These are phyloP conservation scores for Coleophoma eucalyptorum DNA, from an alignment of 2,329 filamentous ascomycete genomes.

Conservation along the genomic window DNA sequence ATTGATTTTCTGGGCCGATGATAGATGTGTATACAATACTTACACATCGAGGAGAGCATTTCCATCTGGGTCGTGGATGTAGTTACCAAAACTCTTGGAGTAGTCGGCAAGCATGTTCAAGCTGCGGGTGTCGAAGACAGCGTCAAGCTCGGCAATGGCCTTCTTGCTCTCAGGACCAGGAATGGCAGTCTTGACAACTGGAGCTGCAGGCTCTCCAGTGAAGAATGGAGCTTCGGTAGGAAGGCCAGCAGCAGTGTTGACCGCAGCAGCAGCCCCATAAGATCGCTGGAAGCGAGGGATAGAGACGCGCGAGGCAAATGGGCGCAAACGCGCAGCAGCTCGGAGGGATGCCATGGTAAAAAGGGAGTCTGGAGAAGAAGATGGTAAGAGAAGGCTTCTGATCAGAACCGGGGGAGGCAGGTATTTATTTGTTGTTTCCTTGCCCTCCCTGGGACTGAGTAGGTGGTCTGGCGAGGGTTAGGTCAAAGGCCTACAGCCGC, in stretches of 20 bases:
- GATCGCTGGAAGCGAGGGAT: slow-evolving; percentile 9
- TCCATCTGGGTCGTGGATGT: slow-evolving; percentile 46
- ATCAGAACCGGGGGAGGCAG: background rate
- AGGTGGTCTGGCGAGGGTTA: background rate
- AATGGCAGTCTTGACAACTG: slow-evolving; percentile 30
- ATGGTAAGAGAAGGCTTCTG: background rate
- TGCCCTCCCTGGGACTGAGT: background rate
- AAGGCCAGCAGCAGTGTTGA: slow-evolving; percentile 9
- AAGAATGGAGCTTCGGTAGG: slow-evolving; percentile 22
- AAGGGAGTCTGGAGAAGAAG: background rate
- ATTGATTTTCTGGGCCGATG: background rate
- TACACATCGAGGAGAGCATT: slow-evolving; percentile 47
- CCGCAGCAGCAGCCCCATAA: slow-evolving; percentile 17
- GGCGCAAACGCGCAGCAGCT: slow-evolving; percentile 24
- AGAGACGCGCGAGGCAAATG: slow-evolving; percentile 13
- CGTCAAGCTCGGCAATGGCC: slow-evolving; percentile 37
- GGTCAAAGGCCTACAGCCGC: too few relatives aligned
- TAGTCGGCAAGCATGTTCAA: slow-evolving; percentile 51
- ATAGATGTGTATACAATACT: slow-evolving; percentile 13
- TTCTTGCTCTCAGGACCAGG: slow-evolving; percentile 32
- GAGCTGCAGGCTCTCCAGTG: slow-evolving; percentile 24
- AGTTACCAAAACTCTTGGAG: slow-evolving; percentile 47
- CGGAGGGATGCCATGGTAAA: slow-evolving; percentile 25
- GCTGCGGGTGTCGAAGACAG: slow-evolving; percentile 47
- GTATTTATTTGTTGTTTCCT: background rate